A percentile compares a stretch with the other conserved stretches of the same genome.
These are phyloP conservation scores for Wickerhamomyces rabaulensis DNA, from an alignment of 805 yeast species.

Conservation along the genomic window DNA sequence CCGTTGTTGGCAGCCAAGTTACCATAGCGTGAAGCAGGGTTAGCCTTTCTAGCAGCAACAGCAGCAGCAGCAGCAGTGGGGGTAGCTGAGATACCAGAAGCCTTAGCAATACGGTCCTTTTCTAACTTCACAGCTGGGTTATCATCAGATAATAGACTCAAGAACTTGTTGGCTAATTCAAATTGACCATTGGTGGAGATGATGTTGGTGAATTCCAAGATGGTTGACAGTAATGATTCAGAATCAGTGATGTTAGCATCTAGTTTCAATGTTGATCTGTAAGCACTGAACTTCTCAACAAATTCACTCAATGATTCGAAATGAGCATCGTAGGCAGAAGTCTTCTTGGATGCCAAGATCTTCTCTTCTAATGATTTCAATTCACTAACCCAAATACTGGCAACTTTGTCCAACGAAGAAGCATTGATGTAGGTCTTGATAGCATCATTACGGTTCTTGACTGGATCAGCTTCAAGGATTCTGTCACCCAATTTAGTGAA, in stretches of 20 bases:
- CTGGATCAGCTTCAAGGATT: constrained; percentile 42
- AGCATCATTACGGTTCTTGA: constrained; percentile 64
- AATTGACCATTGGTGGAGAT: constrained; percentile 81
- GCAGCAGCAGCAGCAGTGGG: constrained; percentile 14
- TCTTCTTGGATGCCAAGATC: constrained; percentile 30
- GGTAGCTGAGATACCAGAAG: constrained; percentile 37
- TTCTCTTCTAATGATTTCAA: constrained; percentile 42
- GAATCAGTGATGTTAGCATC: constrained; percentile 22
- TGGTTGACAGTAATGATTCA: constrained; percentile 38
- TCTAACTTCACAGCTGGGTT: constrained; percentile 68
- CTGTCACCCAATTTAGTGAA: constrained; percentile 76
- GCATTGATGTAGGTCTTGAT: constrained; percentile 76
- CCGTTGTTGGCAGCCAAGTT: constrained; percentile 5
- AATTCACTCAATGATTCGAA: constrained; percentile 75
- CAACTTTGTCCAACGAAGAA: constrained; percentile 69
- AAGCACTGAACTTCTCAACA: constrained; percentile 79
- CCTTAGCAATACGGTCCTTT: constrained; percentile 72
- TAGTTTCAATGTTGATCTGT: constrained; percentile 44
- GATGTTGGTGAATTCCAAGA: constrained; percentile 76
- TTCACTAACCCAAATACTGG: constrained; percentile 82
- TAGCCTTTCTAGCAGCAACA: constrained; percentile 13
- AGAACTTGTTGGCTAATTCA: constrained; percentile 69
- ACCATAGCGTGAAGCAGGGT: constrained; percentile 14
- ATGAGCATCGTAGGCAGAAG: constrained; percentile 77
- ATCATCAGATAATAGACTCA: constrained; percentile 67